Base-by-base conservation (phyloP, 2,329 filamentous ascomycete species). In the Verticillium klebahnii region DNA sequence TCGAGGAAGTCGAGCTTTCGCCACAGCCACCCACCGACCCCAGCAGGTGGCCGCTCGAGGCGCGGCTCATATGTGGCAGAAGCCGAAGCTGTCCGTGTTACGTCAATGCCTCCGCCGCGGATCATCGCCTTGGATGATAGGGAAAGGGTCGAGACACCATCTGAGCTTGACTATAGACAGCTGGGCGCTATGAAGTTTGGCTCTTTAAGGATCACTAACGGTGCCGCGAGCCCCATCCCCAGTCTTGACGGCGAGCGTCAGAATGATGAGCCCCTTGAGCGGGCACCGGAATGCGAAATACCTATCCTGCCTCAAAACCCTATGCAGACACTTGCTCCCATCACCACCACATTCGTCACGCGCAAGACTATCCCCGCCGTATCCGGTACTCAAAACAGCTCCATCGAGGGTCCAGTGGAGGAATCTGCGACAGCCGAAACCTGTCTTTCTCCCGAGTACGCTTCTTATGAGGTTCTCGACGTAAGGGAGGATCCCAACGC, bases 101-200 rank as follows among this genome's bases (percentile, higher is more conserved):
- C 34, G 59, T 65, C 54, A 2, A 31, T 56, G 67, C 70, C 70
- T 25, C 66, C 71, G 5, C 63, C 63, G 8, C 56, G 54, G 14
- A 15, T 56, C 25, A 32, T 32, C n/a, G 25, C 54, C 25, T 11
- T 66, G 1, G 70, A 71, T 12, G 64, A 69, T 0, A 62, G 72
- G 19, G 73, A 72, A 31, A 74, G 78, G n/a, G 77, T 73, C 11
- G 66, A 74, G 32, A 85, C 82, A 1, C 82, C 86, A 0, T 81
- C 75, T 50, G 85, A 87, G 29, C 71, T 77, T 32, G 80, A 84
- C n/a, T 88, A 88, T 67, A 78, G 78, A 63, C 84, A 87, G 56
- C 80, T 85, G 36, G 86, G 86, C 3, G 83, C 80, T 12, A 88
- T 87, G 69, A 86, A 86, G 69, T 80, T 87, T 60, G 87, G 87